Conservation (phyloP, 1,284 basidiomycete genomes). For the Cryptococcus deneoformans region DNA sequence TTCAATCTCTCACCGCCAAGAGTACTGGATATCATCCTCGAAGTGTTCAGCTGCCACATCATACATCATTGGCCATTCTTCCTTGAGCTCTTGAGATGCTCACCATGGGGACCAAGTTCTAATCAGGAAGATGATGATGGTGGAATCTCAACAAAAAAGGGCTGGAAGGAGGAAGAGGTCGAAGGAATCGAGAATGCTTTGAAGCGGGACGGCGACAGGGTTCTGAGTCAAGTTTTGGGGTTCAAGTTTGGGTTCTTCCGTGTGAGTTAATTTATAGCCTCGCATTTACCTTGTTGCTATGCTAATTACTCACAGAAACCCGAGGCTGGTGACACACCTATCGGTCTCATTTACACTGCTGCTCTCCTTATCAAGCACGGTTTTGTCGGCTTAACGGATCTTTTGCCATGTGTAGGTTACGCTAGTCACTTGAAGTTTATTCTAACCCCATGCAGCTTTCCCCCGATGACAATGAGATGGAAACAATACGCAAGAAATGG, state of each 20-base stretch:
- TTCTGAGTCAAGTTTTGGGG: conserved; percentile 86
- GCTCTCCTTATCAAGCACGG: conserved; percentile 87
- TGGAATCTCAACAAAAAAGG: conserved; percentile 1
- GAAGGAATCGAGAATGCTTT: conserved; percentile 46
- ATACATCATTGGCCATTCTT: conserved; percentile 89
- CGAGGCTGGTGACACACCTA: conserved; percentile 61
- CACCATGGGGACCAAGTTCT: conserved; percentile 63
- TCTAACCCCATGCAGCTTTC: conserved; percentile 57
- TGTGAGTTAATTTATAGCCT: conserved; percentile 51
- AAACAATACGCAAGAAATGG: conserved; percentile 64
- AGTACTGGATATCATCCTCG: conserved; percentile 89
- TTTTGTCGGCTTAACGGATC: conserved; percentile 77
- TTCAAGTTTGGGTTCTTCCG: conserved; percentile 94
- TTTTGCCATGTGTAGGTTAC: conserved; percentile 51
- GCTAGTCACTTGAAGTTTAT: conserved; percentile 1
- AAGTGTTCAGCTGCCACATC: conserved; percentile 80
- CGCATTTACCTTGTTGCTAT: too few species aligned
- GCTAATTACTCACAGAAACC: conserved; percentile 44
- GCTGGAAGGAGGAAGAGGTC: conserved; percentile 32
- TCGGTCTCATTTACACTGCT: conserved; percentile 73
- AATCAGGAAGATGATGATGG: conserved; percentile 22
- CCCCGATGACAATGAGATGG: conserved; percentile 73
- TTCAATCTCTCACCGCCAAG: conserved; percentile 96
- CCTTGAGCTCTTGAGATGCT: conserved; percentile 74
- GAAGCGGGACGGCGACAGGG: conserved; percentile 55